phyloP scores from a whole-genome alignment of 352 stramenopile genomes.

The Phytophthora capsici region DNA sequence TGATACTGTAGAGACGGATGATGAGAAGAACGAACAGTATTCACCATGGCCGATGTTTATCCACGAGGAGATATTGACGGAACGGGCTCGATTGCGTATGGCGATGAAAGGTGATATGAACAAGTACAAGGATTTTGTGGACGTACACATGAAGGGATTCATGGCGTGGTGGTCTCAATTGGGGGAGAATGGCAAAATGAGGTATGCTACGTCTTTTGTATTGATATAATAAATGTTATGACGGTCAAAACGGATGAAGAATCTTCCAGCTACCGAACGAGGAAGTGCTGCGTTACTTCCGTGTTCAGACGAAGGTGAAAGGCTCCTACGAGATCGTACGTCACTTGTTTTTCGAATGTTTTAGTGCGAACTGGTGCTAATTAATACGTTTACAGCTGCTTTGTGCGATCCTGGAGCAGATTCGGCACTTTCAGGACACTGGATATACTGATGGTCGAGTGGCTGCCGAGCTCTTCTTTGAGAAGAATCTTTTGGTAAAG shows the following conservation, averaged over 20 bases:
- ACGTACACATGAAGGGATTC: slow-evolving; percentile 74
- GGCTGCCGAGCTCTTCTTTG: slow-evolving; percentile 72
- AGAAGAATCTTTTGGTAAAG: slow-evolving; percentile 64
- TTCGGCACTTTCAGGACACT: slow-evolving; percentile 93
- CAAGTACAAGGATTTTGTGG: slow-evolving; percentile 65
- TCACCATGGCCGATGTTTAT: slow-evolving; percentile 90
- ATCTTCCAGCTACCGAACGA: slow-evolving; percentile 88
- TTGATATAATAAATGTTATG: neutral
- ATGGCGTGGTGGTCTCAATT: slow-evolving; percentile 65
- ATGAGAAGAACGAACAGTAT: slow-evolving; percentile 88
- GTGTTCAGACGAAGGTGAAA: slow-evolving; percentile 88
- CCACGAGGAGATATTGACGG: slow-evolving; percentile 92
- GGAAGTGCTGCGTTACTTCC: slow-evolving; percentile 86
- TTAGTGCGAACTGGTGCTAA: neutral
- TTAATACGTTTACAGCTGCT: slow-evolving; percentile 45
- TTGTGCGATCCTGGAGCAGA: slow-evolving; percentile 90
- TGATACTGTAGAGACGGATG: slow-evolving; percentile 85
- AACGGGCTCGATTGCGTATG: slow-evolving; percentile 88
- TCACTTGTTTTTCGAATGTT: neutral
- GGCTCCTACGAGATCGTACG: slow-evolving; percentile 90
- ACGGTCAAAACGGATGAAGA: slow-evolving; percentile 24
- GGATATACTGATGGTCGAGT: slow-evolving; percentile 90
- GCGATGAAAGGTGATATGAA: slow-evolving; percentile 82
- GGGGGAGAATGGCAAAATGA: slow-evolving; percentile 47
- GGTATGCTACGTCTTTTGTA: slow-evolving; percentile 29